Percentiles rank a stretch among this genome's conserved stretches.
These are phyloP conservation scores for Cladosporium oxysporum DNA, from an alignment of 2,329 filamentous ascomycete species.

Conservation along the genomic window DNA sequence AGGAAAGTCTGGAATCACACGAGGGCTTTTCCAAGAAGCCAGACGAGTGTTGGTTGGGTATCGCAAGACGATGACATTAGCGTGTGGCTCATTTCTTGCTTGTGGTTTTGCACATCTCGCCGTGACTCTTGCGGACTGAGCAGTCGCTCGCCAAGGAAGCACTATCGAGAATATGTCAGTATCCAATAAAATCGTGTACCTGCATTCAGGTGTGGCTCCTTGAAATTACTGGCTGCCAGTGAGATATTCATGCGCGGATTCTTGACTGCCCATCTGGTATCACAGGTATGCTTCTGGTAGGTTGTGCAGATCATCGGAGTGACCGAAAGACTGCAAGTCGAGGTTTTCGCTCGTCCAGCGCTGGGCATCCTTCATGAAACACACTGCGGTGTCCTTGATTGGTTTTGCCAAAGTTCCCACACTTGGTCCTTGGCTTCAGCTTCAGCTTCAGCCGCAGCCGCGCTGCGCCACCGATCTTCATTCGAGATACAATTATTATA, in stretches of 20 bases:
- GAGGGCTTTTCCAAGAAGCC: constrained; percentile 40
- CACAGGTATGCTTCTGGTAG: no score
- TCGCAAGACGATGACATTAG: constrained; percentile 24
- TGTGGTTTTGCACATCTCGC: neutral
- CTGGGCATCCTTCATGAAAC: neutral
- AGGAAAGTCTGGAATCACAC: constrained; percentile 36
- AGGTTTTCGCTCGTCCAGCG: neutral
- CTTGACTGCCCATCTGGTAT: neutral
- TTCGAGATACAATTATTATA: neutral
- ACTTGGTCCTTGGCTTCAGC: constrained; percentile 7
- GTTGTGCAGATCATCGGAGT: neutral
- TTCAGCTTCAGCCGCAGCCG: constrained; percentile 10
- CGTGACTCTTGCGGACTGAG: neutral
- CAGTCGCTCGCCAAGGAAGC: neutral
- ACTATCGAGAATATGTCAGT: neutral
- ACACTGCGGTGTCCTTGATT: neutral
- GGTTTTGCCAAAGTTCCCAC: neutral
- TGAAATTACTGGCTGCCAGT: neutral
- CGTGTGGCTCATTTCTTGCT: neutral
- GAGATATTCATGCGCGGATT: neutral
- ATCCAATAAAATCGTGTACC: neutral
- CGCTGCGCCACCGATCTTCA: neutral
- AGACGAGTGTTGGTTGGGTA: constrained; percentile 30
- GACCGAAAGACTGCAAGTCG: neutral
- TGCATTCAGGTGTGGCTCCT: neutral